Base-by-base conservation (phyloP, 768 basidiomycete genomes). In the Boletus rufocinnamomeus region DNA sequence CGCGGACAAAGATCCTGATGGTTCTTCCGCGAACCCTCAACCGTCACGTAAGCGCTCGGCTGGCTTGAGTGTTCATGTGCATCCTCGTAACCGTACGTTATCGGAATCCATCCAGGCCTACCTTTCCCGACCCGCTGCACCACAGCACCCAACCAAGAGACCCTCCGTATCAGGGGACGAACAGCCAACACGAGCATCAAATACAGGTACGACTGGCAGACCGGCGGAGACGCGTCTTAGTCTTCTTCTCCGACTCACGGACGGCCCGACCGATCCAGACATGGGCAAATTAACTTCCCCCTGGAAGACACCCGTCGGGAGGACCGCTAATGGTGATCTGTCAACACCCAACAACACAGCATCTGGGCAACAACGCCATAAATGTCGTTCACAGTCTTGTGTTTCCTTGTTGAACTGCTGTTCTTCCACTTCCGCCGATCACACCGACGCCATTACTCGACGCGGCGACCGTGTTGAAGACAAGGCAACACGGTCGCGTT, bases 61-160 rank as follows among this genome's bases (percentile, higher is more conserved):
- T 43, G 54, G 46, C 25, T 35, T 23, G 50, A 47, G 21, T 43
- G 28, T 45, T 23, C 21, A 34, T 16, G 65, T 71, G 41, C 62
- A 62, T 49, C 71, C 72, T 43, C 78, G 78, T 56, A 71, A 76
- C 59, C 77, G 75, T 60, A 79, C 71, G 61, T 73, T 84, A 35
- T 71, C 74, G 44, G 77, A 82, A 54, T 78, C 81, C 16, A 76
- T 85, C 4, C 80, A 78, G 41, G 79, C 79, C 2, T 76, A 84
- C 66, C 77, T 85, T 50, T 61, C 63, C 13, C 56, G 51, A 7
- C 56, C 65, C 8, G 34, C 45, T 43, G 27, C 32, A 19, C 50
- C 44, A 21, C 59, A 59, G 54, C 56, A 46, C 43, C 38, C 45
- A 34, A 25, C 50, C 17, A 49, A 45, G 30, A 54, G 37, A 13